Conservation (phyloP, 1,284 basidiomycete genomes). For the Austroboletus niveus region DNA sequence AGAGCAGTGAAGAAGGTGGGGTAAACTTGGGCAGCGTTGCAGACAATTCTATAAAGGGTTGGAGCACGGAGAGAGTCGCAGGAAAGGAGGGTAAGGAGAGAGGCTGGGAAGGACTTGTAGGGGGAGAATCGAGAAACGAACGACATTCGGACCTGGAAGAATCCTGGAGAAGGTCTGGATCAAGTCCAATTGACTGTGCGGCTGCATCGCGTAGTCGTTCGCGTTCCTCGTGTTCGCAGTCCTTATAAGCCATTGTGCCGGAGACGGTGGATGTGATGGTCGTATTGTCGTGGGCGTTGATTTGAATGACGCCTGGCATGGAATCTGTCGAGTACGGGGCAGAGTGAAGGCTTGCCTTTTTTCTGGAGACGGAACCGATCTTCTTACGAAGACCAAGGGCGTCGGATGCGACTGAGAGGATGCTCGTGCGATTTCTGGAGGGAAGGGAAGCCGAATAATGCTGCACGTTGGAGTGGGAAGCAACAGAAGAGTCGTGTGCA, state of each 20-base stretch:
- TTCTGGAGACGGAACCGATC: constrained; percentile 40
- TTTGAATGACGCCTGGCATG: constrained; percentile 70
- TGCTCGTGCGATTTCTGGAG: constrained; percentile 40
- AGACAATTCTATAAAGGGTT: constrained; percentile 49
- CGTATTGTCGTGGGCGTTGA: constrained; percentile 46
- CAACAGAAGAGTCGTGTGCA: constrained; percentile 8
- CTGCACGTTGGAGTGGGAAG: constrained; percentile 4
- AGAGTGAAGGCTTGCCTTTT: constrained; percentile 37
- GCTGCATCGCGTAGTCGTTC: constrained; percentile 69
- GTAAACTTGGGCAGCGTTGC: constrained; percentile 63
- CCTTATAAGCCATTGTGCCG: constrained; percentile 23
- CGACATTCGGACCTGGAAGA: constrained; percentile 7
- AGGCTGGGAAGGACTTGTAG: constrained; percentile 9
- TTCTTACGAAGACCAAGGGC: constrained; percentile 49
- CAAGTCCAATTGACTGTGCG: constrained; percentile 69
- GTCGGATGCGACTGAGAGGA: constrained; percentile 57
- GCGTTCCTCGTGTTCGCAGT: constrained; percentile 68
- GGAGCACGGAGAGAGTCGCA: constrained; percentile 47
- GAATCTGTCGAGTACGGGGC: constrained; percentile 35
- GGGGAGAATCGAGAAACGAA: constrained; percentile 15
- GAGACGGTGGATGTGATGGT: constrained; percentile 23
- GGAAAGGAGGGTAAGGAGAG: constrained; percentile 54
- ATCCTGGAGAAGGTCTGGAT: constrained; percentile 24
- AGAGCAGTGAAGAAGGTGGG: constrained; percentile 61
- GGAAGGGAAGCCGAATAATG: constrained; percentile 9